Base-by-base conservation (phyloP, 1,284 basidiomycete species). In the Malassezia furfur region DNA sequence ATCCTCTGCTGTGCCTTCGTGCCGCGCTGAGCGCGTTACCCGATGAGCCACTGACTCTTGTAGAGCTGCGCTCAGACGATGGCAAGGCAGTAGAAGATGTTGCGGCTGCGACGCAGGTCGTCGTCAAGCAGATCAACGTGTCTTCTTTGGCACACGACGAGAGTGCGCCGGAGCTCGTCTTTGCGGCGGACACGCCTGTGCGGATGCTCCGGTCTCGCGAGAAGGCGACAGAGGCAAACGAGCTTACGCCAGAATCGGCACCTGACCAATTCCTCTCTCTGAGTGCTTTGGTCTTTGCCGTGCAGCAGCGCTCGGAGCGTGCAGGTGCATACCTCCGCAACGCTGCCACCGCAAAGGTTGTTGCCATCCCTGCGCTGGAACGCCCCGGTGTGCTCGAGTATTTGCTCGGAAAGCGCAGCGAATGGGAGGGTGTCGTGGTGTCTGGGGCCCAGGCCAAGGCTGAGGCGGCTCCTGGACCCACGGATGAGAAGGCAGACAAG, bases 281-380 rank as follows among this genome's bases (percentile, higher is more conserved):
- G 17, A 62, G 63, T 40, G 66, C 67, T 3, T 59, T 74, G 36
- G 49, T 72, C 17, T 70, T 74, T 48, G 68, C 67, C 5, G 44
- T 69, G 2, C 60, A 65, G 49, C 62, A 64, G 39, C 61, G 62
- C 31, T 60, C 61, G 15, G 71, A 70, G 40, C 60, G 63, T 52
- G 55, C 62, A 17, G 71, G 68, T 59, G 51, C 62, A 15, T 74
- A 74, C 49, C 59, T 70, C 12, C 62, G 67, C 14, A 65, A 66
- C 37, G 65, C 68, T 8, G 65, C 66, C 14, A 58, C 57, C 5
- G 62, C 63, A 12, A 61, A 65, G 25, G 55, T 70, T 2, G 59
- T 66, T 1, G 58, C 67, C 5, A 61, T 74, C 36, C 63, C 65
- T 1, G 64, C 66, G 2, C 56, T 69, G 4, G 68, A 72, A 40